Conservation (phyloP, 345 rosid genomes). For the Acer yangbiense region DNA sequence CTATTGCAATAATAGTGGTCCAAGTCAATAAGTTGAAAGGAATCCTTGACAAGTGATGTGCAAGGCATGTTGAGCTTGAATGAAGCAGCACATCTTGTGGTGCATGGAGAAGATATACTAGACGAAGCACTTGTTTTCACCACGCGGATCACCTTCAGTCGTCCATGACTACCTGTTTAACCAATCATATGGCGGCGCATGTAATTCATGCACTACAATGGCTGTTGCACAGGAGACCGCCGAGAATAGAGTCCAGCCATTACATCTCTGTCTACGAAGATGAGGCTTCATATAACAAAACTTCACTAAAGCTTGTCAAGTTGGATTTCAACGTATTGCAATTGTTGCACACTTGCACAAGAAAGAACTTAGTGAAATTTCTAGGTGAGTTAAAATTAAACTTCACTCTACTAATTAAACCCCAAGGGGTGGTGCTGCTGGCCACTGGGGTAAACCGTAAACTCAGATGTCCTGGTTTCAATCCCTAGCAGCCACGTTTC, state of each 20-base stretch:
- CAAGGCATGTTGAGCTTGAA: background rate
- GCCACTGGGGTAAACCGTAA: too few species aligned
- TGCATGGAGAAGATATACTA: background rate
- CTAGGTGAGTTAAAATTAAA: too few species aligned
- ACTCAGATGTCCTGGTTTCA: too few species aligned
- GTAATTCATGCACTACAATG: background rate
- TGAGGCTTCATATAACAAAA: background rate
- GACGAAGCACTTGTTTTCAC: background rate
- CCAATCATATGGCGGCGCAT: background rate
- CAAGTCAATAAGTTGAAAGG: background rate
- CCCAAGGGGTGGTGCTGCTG: too few species aligned
- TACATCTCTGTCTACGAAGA: constrained; percentile 13
- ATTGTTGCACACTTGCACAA: too few species aligned
- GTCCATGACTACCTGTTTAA: background rate
- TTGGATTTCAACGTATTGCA: too few species aligned
- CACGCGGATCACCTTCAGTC: background rate
- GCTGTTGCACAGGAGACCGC: constrained; percentile 4
- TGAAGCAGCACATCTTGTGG: background rate
- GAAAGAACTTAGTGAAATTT: too few species aligned
- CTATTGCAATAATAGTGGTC: too few species aligned
- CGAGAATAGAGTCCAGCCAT: background rate
- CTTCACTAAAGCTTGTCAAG: too few species aligned
- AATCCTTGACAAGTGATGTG: background rate
- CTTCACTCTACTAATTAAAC: too few species aligned
- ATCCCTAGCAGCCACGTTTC: too few species aligned